Evolutionary conservation across 805 yeast species (phyloP).

Genomic region (Cyberlindnera veronae): DNA sequence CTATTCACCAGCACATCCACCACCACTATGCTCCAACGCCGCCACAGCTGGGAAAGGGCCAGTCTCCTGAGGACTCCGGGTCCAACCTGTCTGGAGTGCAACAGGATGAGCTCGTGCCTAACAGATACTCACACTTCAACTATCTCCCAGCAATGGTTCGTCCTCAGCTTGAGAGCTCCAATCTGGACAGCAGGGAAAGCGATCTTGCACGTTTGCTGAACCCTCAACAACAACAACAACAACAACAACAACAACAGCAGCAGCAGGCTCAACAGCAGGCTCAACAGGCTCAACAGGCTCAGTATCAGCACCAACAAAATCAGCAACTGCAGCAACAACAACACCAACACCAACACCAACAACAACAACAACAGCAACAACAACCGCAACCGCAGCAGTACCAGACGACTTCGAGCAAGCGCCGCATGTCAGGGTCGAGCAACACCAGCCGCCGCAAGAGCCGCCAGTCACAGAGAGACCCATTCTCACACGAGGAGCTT

Average conservation of each 20-base stretch:
- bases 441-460: constrained; percentile 17
- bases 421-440: constrained; percentile 21
- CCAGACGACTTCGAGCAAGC: constrained; percentile 8
- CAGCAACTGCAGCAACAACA: background rate
- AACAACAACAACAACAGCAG: constrained; percentile 12
- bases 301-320: background rate
- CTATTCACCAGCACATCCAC: constrained; percentile 83
- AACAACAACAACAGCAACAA: constrained; percentile 1
- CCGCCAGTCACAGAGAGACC: constrained; percentile 13
- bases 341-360: background rate
- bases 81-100: constrained; percentile 21
- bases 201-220: constrained; percentile 46
- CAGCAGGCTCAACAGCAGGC: constrained; percentile 5
- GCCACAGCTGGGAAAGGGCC: constrained; percentile 26
- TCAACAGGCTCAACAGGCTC: constrained; percentile 3
- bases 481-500: constrained; percentile 38
- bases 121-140: constrained; percentile 68
- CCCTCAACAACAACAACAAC: constrained; percentile 20
- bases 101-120: constrained; percentile 33
- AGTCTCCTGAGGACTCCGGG: constrained; percentile 25
- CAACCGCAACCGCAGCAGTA: constrained; percentile 3
- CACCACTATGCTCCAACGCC: constrained; percentile 54
- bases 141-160: constrained; percentile 71
- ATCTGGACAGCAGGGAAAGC: constrained; percentile 36
- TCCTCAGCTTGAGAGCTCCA: constrained; percentile 64